Percentiles rank a stretch among this genome's conserved stretches.
phyloP scores from a whole-genome alignment of 306 rosid species.

The Pyrus pyrifolia region DNA sequence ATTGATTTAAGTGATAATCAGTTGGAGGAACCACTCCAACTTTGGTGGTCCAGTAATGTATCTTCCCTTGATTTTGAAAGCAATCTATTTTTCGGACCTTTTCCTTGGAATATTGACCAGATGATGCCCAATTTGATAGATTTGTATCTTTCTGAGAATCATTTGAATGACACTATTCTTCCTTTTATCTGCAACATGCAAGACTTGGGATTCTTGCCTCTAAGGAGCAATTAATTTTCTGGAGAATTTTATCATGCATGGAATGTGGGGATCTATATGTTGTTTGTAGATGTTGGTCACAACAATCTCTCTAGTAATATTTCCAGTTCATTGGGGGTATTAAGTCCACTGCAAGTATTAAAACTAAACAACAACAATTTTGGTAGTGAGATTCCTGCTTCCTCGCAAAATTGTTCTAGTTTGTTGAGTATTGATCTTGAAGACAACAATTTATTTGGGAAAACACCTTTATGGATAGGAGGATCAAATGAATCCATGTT shows the following conservation, averaged over 20 bases:
- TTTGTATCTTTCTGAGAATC: background rate
- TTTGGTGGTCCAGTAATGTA: background rate
- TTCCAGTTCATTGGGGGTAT: background rate
- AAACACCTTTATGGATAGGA: background rate
- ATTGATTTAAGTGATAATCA: background rate
- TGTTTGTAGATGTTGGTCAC: background rate
- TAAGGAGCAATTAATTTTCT: background rate
- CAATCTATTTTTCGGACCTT: background rate
- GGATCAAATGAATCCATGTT: background rate
- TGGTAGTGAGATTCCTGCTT: background rate
- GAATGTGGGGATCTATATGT: too few species aligned
- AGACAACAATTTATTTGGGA: background rate
- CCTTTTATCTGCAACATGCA: background rate
- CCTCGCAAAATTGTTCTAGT: background rate
- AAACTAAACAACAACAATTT: background rate
- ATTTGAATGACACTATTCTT: background rate
- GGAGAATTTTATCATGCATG: background rate
- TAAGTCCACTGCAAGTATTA: background rate
- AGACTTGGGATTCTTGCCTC: fast-evolving
- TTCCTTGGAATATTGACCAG: background rate
- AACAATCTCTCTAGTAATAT: background rate
- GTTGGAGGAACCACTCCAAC: background rate
- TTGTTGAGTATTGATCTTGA: background rate
- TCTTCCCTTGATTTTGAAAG: background rate
- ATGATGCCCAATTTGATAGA: background rate